These are phyloP conservation scores for Besnoitia besnoiti DNA, from an alignment of 169 alveolate genomes.

Conservation along the genomic window DNA sequence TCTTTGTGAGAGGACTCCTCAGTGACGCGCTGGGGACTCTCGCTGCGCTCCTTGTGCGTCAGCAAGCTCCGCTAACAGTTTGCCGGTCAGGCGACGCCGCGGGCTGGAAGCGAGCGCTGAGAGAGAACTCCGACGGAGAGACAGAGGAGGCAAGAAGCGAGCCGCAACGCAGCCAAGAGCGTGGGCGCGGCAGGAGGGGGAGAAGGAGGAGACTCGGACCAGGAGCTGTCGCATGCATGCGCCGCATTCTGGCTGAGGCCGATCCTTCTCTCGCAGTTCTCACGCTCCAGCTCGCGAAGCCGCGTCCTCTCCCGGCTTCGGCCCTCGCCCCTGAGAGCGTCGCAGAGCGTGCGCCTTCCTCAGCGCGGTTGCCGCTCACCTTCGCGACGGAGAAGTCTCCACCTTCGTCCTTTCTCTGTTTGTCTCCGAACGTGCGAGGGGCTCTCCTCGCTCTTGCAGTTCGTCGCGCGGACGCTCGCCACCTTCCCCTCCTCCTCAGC, in stretches of 20 bases:
- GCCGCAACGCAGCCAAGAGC: neutral
- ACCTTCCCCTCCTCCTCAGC: constrained; percentile 13
- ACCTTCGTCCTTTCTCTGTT: neutral
- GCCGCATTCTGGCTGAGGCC: neutral
- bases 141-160: neutral
- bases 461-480: neutral
- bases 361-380: neutral
- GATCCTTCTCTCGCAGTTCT: constrained; percentile 20
- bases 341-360: neutral
- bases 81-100: too few species aligned
- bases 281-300: neutral
- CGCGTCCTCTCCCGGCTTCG: neutral
- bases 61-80: too few species aligned
- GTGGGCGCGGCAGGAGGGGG: neutral
- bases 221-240: neutral
- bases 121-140: neutral
- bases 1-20: neutral
- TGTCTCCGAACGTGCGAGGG: constrained; percentile 32
- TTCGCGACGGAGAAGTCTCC: neutral
- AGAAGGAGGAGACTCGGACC: neutral
- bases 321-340: neutral
- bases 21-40: neutral
- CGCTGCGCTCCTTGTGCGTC: constrained; percentile 11
- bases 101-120: neutral
- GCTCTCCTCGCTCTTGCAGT: constrained; percentile 7